phyloP scores from a whole-genome alignment of 805 yeast species.

The Pichia membranifaciens region DNA sequence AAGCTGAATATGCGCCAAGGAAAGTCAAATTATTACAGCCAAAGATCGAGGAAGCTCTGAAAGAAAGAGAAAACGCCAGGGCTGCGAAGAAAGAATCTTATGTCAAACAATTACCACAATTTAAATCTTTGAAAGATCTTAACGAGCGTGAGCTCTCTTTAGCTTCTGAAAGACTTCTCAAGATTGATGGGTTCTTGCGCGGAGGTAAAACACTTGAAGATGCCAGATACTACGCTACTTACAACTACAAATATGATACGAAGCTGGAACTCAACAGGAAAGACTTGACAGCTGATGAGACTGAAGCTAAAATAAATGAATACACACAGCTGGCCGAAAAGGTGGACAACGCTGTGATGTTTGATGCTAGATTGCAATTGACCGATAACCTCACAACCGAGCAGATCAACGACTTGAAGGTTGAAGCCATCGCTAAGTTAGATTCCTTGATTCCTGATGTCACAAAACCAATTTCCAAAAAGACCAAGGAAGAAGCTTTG shows the following conservation, averaged over 20 bases:
- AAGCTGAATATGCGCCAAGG: conserved; percentile 57
- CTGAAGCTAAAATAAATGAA: conserved; percentile 18
- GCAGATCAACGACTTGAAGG: conserved; percentile 26
- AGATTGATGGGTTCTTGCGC: conserved; percentile 47
- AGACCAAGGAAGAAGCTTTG: conserved; percentile 37
- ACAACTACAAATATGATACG: conserved; percentile 40
- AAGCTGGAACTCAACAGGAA: conserved; percentile 36
- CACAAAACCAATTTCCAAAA: conserved; percentile 28
- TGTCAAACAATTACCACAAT: conserved; percentile 26
- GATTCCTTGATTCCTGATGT: conserved; percentile 18
- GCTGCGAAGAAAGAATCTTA: conserved; percentile 27
- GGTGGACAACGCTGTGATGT: conserved; percentile 41
- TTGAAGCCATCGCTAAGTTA: conserved; percentile 17
- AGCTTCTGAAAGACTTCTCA: conserved; percentile 49
- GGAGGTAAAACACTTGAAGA: conserved; percentile 55
- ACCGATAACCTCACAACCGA: conserved; percentile 34
- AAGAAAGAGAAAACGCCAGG: conserved; percentile 39
- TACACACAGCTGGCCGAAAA: conserved; percentile 35
- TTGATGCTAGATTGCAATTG: conserved; percentile 40
- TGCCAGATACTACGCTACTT: conserved; percentile 55
- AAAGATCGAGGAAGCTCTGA: conserved; percentile 36
- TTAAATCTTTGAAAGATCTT: conserved; percentile 19
- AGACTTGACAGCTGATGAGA: conserved; percentile 30
- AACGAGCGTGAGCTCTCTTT: conserved; percentile 27
- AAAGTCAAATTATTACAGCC: conserved; percentile 58